phyloP scores from a whole-genome alignment of 2,329 filamentous ascomycete species.

The Scytalidium sp. region DNA sequence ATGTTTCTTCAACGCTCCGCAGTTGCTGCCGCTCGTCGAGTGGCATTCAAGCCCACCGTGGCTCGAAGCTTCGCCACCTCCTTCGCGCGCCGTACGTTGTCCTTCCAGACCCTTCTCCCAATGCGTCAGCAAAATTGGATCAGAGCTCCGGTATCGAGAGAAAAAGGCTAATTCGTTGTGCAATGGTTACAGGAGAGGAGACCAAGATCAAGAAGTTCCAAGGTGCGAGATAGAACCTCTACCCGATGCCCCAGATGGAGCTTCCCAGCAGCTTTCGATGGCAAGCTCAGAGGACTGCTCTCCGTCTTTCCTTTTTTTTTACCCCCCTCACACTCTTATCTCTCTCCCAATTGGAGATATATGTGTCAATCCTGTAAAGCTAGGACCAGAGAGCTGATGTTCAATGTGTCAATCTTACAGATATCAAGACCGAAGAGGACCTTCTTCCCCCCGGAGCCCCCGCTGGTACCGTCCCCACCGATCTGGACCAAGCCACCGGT shows the following conservation, averaged over 20 bases:
- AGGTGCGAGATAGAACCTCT: too few species aligned
- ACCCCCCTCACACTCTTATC: too few species aligned
- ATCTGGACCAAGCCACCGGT: constrained; percentile 94
- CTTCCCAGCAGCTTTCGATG: too few species aligned
- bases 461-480: constrained; percentile 83
- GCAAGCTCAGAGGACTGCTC: too few species aligned
- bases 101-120: constrained; percentile 19
- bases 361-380: neutral
- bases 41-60: constrained; percentile 48
- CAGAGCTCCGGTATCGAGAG: too few species aligned
- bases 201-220: constrained; percentile 30
- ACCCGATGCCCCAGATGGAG: too few species aligned
- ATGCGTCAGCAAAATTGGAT: too few species aligned
- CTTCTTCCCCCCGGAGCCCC: constrained; percentile 80
- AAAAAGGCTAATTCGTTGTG: neutral
- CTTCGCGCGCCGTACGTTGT: constrained; percentile 56
- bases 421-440: constrained; percentile 79
- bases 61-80: constrained; percentile 60
- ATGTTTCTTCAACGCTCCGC: constrained; percentile 67
- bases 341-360: constrained; percentile 3
- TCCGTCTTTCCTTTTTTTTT: too few species aligned
- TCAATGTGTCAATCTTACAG: constrained; percentile 43
- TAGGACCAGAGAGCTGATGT: neutral
- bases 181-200: neutral
- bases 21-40: constrained; percentile 58